These are phyloP conservation scores for Tolypocladium capitatum DNA, from an alignment of 2,329 filamentous ascomycete species.

Conservation along the genomic window DNA sequence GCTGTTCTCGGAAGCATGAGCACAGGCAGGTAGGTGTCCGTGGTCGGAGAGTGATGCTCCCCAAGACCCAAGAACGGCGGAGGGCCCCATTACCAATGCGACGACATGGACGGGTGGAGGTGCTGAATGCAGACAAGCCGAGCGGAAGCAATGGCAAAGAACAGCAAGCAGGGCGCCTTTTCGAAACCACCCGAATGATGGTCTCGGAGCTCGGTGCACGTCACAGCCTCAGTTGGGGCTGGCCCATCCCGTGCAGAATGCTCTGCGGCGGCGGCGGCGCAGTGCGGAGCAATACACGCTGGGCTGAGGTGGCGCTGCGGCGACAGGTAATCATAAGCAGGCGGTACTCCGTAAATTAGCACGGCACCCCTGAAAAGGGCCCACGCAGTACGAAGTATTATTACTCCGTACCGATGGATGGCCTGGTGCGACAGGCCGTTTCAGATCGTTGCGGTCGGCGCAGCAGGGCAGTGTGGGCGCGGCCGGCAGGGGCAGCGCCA, in stretches of 20 bases:
- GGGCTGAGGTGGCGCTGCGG: background rate
- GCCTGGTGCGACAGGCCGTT: constrained; percentile 7
- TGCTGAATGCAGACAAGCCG: background rate
- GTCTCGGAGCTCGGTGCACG: background rate
- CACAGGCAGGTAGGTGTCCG: background rate
- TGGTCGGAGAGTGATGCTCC: background rate
- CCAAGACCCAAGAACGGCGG: background rate
- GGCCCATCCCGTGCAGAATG: background rate
- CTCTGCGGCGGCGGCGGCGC: too few species aligned
- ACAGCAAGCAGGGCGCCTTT: too few species aligned
- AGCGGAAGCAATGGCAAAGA: background rate
- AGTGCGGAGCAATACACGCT: too few species aligned
- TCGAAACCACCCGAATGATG: too few species aligned
- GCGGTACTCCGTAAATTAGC: background rate
- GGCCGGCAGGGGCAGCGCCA: background rate
- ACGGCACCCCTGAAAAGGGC: constrained; percentile 4
- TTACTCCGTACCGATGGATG: background rate
- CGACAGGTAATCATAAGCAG: background rate
- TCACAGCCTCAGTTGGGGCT: background rate
- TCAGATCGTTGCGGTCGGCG: too few species aligned
- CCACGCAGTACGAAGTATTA: too few species aligned
- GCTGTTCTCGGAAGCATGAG: too few species aligned
- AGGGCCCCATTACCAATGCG: background rate
- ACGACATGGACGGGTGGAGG: background rate
- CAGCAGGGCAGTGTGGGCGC: too few species aligned